Conservation (phyloP, 768 basidiomycete species). For the Lactarius tabidus region DNA sequence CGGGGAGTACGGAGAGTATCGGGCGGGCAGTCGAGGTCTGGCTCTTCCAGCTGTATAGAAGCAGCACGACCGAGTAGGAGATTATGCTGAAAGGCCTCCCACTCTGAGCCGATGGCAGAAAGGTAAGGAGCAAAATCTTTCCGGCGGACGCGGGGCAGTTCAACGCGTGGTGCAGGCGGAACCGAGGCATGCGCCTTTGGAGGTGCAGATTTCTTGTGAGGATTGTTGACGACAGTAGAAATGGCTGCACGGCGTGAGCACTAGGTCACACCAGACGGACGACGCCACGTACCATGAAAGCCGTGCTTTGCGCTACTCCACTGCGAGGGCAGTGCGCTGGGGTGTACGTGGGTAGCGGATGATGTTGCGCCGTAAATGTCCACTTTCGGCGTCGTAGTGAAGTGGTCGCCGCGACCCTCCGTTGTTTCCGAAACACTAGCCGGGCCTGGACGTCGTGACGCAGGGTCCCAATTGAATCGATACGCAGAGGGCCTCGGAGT, state of each 20-base stretch:
- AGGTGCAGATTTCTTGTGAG: slow-evolving; percentile 77
- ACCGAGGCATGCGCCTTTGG: slow-evolving; percentile 83
- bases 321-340: slow-evolving; percentile 50
- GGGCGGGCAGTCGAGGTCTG: slow-evolving; percentile 18
- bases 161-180: slow-evolving; percentile 64
- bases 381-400: slow-evolving; percentile 41
- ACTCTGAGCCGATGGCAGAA: slow-evolving; percentile 64
- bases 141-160: slow-evolving; percentile 73
- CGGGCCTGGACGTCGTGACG: slow-evolving; percentile 54
- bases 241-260: slow-evolving; percentile 55
- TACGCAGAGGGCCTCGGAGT: slow-evolving; percentile 50
- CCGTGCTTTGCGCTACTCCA: slow-evolving; percentile 84
- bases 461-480: slow-evolving; percentile 72
- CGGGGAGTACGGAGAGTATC: slow-evolving; percentile 31
- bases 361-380: slow-evolving; percentile 42
- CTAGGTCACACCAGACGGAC: neutral
- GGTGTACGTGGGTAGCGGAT: slow-evolving; percentile 46
- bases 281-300: slow-evolving; percentile 67
- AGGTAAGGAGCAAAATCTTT: slow-evolving; percentile 87
- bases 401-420: slow-evolving; percentile 60
- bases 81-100: slow-evolving; percentile 64
- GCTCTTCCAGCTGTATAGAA: slow-evolving; percentile 31
- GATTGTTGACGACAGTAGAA: slow-evolving; percentile 90
- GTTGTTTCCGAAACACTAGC: slow-evolving; percentile 72
- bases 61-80: slow-evolving; percentile 34